A percentile compares a stretch with the other conserved stretches of the same genome.
Conservation (phyloP, 2,329 filamentous ascomycete species). For the Aspergillus novoparasiticus region DNA sequence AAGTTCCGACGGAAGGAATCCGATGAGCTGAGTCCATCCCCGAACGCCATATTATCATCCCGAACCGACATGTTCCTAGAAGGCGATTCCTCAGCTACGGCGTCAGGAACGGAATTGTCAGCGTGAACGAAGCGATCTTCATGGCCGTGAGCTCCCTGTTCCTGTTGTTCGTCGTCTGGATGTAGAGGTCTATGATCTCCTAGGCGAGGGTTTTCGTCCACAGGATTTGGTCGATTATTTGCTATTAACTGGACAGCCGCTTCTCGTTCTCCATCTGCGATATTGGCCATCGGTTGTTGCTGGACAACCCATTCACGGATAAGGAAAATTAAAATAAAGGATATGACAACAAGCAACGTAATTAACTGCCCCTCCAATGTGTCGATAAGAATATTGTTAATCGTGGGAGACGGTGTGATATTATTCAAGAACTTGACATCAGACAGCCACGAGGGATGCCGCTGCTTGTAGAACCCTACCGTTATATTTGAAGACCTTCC, state of each 20-base stretch:
- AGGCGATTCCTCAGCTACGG: conserved; percentile 1
- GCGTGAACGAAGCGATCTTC: conserved; percentile 14
- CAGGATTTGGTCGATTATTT: conserved; percentile 36
- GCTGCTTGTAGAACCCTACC: conserved; percentile 30
- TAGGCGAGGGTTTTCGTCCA: conserved; percentile 18
- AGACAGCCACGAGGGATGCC: conserved; percentile 58
- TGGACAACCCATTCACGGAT: conserved; percentile 98
- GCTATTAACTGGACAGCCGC: conserved; percentile 53
- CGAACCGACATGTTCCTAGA: background rate
- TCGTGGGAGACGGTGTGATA: conserved; percentile 65
- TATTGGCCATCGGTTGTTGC: conserved; percentile 90
- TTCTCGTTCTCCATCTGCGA: conserved; percentile 60
- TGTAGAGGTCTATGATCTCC: conserved; percentile 16
- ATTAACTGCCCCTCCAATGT: conserved; percentile 92
- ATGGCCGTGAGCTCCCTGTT: conserved; percentile 11
- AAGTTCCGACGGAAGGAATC: conserved; percentile 5
- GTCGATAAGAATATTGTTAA: conserved; percentile 80
- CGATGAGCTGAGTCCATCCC: background rate
- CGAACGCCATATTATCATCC: conserved; percentile 1
- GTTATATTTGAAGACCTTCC: conserved; percentile 30
- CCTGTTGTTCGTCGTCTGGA: conserved; percentile 13
- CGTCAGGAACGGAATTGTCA: conserved; percentile 11
- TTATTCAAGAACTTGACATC: conserved; percentile 57
- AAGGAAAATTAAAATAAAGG: conserved; percentile 94
- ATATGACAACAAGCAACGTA: conserved; percentile 85